Evolutionary conservation across 805 yeast genomes (phyloP).

Genomic region (Blastobotrys muscicola): DNA sequence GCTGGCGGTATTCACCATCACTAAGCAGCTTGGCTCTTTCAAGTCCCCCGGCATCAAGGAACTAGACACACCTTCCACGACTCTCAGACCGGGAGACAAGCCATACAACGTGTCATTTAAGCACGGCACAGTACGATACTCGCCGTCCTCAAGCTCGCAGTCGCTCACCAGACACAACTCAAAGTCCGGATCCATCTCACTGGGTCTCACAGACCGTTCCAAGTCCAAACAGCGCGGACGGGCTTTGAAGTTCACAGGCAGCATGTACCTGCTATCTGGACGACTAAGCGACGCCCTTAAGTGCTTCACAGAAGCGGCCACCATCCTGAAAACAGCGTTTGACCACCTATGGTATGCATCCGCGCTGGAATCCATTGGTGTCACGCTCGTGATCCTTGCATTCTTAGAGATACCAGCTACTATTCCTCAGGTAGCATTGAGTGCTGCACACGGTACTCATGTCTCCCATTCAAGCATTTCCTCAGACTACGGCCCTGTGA

Average conservation of each 20-base stretch:
- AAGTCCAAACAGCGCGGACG: conserved; percentile 56
- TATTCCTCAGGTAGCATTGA: conserved; percentile 23
- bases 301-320: conserved; percentile 65
- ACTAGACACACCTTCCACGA: conserved; percentile 14
- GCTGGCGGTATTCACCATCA: conserved; percentile 54
- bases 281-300: conserved; percentile 59
- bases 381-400: conserved; percentile 52
- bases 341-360: conserved; percentile 87
- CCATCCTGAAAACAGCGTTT: conserved; percentile 45
- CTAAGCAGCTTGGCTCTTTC: conserved; percentile 70
- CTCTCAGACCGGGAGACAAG: conserved; percentile 8
- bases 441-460: conserved; percentile 4
- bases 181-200: conserved; percentile 25
- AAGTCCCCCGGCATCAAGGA: conserved; percentile 56
- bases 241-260: conserved; percentile 64
- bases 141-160: conserved; percentile 4
- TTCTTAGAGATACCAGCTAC: conserved; percentile 42
- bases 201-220: conserved; percentile 29
- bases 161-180: conserved; percentile 3
- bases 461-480: conserved; percentile 7
- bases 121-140: background rate
- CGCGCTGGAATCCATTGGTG: conserved; percentile 72
- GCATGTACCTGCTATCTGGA: conserved; percentile 73
- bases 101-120: conserved; percentile 9
- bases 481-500: background rate